Evolutionary conservation across 257 asterid genomes (phyloP), one percentile per base, ranked within the genome.

Genomic region (Solanum pinnatisectum): DNA sequence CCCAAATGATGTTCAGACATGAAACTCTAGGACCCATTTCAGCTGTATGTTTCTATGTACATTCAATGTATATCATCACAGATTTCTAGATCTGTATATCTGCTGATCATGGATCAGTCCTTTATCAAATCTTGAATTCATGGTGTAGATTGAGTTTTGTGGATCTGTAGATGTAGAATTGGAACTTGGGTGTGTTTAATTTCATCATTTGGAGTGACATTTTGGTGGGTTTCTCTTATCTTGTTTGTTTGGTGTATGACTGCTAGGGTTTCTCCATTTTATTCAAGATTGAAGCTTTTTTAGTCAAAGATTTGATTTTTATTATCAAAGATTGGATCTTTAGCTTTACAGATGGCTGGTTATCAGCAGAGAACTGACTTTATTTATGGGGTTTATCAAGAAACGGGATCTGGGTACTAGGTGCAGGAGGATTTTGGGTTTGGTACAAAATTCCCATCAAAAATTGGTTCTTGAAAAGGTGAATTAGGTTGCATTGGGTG

Each of bases 261-360:
- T 68, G 36, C 74, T 11, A 20, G 86, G 90, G 20, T 37, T n/a
- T 18, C 30, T 77, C 87, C 22, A 68, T 27, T 86, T 37, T 79
- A 49, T 36, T 5, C 60, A 35, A 72, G 49, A 86, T n/a, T 73
- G 84, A 59, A 36, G 77, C 86, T 79, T 56, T 35, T 30, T 65
- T 39, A 40, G 33, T 90, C 86, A 20, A 77, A 87, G 18, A 77
- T 84, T 87, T 74, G 87, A 88, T 79, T 77, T 87, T 85, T 82
- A 36, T 14, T 42, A 14, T 42, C 8, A 25, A 42, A 73, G 52
- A 52, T 84, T 49, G n/a, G 15, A 77, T 10, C 10, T 87, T 42
- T 27, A 30, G 85, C 68, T 81, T 81, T 81, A 27, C 4, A 46
- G 40, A 27, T 44, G 42, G 68, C 6, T 46, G 68, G 33, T 81